Base-by-base conservation (phyloP, 192 early-diverging fungal genomes). In the Entomortierella lignicola region DNA sequence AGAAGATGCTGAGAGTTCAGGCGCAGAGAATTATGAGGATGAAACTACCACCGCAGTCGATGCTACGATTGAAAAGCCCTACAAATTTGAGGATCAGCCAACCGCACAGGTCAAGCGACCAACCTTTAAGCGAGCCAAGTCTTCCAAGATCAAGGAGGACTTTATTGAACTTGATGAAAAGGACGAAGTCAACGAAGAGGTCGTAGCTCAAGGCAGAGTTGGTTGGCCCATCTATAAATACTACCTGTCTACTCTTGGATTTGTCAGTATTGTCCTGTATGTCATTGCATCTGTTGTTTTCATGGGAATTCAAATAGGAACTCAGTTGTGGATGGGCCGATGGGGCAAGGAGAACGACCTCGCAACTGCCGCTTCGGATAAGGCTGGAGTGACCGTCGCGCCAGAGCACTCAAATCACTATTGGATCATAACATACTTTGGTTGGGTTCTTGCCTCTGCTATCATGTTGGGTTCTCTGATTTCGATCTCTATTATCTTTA, bases 151-250 rank as follows among this genome's bases (percentile, higher is more conserved):
- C 50, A 50, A 30, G 8, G 47, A 68, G 1, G 66, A 68, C 13
- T 26, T 59, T 18, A n/a, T 56, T 17, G 67, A 69, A n/a, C 2
- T 79, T 4, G 61, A 64, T 8, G 74, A 69, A 7, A 65, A 58
- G 39, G 30, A 79, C 25, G 74, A 65, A 21, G 55, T 79, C 8
- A 51, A 69, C 25, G 66, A 79, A 0, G 74, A 79, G 60, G 25
- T 79, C 30, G n/a, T 37, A 4, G 20, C 43, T 12, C 18, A 79
- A 26, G 62, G 66, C 1, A 32, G 30, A 1, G 67, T 79, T 7
- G 74, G 74, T n/a, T 79, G 74, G 74, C 7, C 54, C 1, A 67
- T 79, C 20, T 79, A 79, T 50, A 79, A 69, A 29, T 79, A 60
- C 57, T 79, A 79, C 37, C 8, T 79, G 23, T 15, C 55, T 0